Evolutionary conservation across 441 rosid genomes (phyloP).

Genomic region (Metrosideros polymorpha): DNA sequence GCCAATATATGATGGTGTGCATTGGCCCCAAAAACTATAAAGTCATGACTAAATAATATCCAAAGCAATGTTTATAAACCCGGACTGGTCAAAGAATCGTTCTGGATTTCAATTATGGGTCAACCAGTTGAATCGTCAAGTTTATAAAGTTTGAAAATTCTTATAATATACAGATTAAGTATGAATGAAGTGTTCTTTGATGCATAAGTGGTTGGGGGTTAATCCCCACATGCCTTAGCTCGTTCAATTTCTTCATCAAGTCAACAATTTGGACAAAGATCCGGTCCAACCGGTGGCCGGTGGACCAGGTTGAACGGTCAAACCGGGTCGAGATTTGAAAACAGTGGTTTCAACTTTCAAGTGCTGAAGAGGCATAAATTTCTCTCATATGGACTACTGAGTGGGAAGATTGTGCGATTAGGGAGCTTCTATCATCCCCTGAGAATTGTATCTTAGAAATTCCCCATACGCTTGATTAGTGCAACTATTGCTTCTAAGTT

Average conservation of each 20-base stretch:
- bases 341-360: background rate
- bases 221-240: background rate
- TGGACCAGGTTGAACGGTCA: no score
- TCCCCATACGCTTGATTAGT: background rate
- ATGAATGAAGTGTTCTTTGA: background rate
- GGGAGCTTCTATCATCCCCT: background rate
- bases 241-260: background rate
- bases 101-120: no score
- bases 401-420: background rate
- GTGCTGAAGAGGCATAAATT: background rate
- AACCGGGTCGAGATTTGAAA: background rate
- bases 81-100: no score
- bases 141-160: no score
- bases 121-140: no score
- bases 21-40: background rate
- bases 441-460: background rate
- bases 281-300: background rate
- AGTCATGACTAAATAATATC: no score
- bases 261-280: background rate
- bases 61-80: no score
- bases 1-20: background rate
- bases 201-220: background rate
- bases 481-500: background rate
- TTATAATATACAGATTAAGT: no score
- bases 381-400: background rate